These are phyloP conservation scores for Mucor velutinosus DNA, from an alignment of 371 early-diverging fungal genomes.

Conservation along the genomic window DNA sequence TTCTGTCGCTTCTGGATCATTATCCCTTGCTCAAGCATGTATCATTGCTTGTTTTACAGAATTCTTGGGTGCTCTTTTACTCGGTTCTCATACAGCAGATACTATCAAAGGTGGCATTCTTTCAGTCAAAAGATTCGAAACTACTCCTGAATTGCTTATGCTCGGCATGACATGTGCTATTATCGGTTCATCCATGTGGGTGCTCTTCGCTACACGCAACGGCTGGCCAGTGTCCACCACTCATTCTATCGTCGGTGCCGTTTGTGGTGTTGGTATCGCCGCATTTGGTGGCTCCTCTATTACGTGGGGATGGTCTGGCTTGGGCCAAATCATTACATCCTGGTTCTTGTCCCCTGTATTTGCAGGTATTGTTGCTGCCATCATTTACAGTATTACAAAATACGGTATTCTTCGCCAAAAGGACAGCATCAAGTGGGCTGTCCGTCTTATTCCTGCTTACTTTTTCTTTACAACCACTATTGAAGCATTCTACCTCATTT, in stretches of 20 bases:
- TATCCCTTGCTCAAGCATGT: constrained; percentile 76
- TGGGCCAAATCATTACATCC: constrained; percentile 74
- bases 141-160: constrained; percentile 76
- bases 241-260: constrained; percentile 78
- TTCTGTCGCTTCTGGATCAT: constrained; percentile 83
- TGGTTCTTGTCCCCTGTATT: constrained; percentile 79
- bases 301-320: constrained; percentile 72
- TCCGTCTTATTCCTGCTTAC: constrained; percentile 76
- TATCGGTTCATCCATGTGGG: constrained; percentile 75
- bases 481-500: constrained; percentile 72
- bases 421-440: constrained; percentile 75
- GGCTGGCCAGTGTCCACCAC: constrained; percentile 64
- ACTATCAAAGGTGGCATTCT: constrained; percentile 80
- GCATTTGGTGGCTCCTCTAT: constrained; percentile 68
- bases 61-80: constrained; percentile 79
- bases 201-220: constrained; percentile 67
- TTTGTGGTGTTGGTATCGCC: constrained; percentile 79
- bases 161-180: constrained; percentile 82
- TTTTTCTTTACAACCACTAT: constrained; percentile 74
- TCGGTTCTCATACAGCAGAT: constrained; percentile 74
- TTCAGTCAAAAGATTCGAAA: constrained; percentile 49
- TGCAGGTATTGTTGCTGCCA: constrained; percentile 66
- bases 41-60: constrained; percentile 84
- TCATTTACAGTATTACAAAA: constrained; percentile 68
- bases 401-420: constrained; percentile 60